These are phyloP conservation scores for Miscanthus lutarioriparius DNA, from an alignment of 176 grass and related monocot genomes.

Conservation along the genomic window DNA sequence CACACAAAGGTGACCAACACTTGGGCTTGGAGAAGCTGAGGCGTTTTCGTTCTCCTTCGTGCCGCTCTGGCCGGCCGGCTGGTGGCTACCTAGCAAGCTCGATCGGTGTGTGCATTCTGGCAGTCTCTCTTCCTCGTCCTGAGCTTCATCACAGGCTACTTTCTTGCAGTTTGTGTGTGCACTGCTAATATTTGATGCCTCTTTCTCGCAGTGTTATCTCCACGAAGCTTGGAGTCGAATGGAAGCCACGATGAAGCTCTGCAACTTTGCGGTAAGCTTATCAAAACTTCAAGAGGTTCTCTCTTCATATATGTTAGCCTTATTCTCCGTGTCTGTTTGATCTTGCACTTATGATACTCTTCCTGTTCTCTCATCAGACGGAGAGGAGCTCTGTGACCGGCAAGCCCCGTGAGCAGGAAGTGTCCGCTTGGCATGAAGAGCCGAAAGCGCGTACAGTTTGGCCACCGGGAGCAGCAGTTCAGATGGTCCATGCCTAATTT, in stretches of 20 bases:
- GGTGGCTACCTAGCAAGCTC: neutral
- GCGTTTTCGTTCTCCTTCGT: neutral
- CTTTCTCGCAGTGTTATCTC: conserved; percentile 15
- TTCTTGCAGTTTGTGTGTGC: neutral
- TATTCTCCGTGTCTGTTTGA: neutral
- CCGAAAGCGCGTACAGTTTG: too few species aligned
- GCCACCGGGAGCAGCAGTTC: accelerated
- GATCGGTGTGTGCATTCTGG: neutral
- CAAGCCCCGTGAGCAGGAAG: neutral
- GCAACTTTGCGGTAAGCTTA: conserved; percentile 19
- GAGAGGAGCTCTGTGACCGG: neutral
- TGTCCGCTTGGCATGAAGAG: neutral
- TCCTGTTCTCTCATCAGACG: conserved; percentile 20
- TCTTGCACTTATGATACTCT: conserved; percentile 9
- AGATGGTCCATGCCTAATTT: neutral
- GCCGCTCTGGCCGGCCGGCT: neutral
- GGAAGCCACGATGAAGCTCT: neutral
- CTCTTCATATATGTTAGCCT: neutral
- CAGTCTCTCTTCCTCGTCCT: neutral
- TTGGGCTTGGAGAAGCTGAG: conserved; percentile 8
- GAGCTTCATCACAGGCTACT: neutral
- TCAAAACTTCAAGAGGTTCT: neutral
- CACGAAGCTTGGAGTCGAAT: neutral
- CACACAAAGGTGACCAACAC: neutral
- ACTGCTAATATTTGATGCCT: neutral